These are phyloP conservation scores for Allantophomopsis lycopodina DNA, from an alignment of 2,329 filamentous ascomycete genomes.

Conservation along the genomic window DNA sequence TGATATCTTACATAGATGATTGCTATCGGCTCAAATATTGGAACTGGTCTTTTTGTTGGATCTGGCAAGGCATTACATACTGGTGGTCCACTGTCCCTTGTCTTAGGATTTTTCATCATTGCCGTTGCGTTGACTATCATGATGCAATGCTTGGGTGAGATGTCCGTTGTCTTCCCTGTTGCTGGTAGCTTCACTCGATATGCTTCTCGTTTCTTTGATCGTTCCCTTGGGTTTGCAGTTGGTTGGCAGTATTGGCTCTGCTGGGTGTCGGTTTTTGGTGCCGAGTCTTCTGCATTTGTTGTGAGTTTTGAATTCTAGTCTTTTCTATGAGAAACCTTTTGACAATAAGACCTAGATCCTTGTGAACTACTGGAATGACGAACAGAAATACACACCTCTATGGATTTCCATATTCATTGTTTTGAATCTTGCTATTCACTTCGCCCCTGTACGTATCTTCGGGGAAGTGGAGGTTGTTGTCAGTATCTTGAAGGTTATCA, in stretches of 20 bases:
- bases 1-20: conserved; percentile 2
- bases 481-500: conserved; percentile 61
- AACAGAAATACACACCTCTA: conserved; percentile 35
- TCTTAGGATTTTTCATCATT: conserved; percentile 53
- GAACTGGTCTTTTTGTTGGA: conserved; percentile 21
- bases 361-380: conserved; percentile 58
- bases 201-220: conserved; percentile 19
- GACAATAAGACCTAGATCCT: conserved; percentile 31
- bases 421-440: conserved; percentile 51
- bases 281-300: conserved; percentile 53
- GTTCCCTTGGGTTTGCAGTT: conserved; percentile 56
- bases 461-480: conserved; percentile 68
- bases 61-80: conserved; percentile 39
- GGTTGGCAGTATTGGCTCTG: conserved; percentile 60
- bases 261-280: conserved; percentile 47
- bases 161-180: conserved; percentile 33
- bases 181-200: conserved; percentile 12
- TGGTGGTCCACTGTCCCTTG: conserved; percentile 45
- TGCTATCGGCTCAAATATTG: neutral
- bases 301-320: conserved; percentile 6
- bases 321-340: neutral
- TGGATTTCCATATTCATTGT: conserved; percentile 61
- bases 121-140: conserved; percentile 2
- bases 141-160: conserved; percentile 53
- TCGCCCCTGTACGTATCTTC: conserved; percentile 54